Percentiles rank a stretch among this genome's conserved stretches.
These are phyloP conservation scores for Aspergillus coremiiformis DNA, from an alignment of 495 filamentous ascomycete species.

Conservation along the genomic window DNA sequence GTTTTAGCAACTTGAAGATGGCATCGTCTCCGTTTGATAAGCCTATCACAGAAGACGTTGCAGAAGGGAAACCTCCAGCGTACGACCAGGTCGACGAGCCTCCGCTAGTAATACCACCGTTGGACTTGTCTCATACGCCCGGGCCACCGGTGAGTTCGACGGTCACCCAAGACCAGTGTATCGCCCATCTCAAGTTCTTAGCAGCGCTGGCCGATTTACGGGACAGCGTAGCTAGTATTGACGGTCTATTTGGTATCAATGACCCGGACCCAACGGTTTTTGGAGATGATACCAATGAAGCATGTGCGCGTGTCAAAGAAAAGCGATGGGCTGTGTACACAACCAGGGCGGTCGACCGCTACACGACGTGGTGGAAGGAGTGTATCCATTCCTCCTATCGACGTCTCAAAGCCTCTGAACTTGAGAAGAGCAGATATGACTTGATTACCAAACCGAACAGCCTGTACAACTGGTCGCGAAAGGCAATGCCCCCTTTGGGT, in stretches of 20 bases:
- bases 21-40: neutral
- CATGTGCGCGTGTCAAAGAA: constrained; percentile 51
- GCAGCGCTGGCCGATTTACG: constrained; percentile 61
- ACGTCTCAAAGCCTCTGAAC: constrained; percentile 1
- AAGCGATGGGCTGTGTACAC: constrained; percentile 78
- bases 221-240: constrained; percentile 53
- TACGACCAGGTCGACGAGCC: constrained; percentile 14
- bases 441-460: constrained; percentile 5
- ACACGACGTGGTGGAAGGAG: constrained; percentile 60
- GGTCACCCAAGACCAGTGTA: constrained; percentile 43
- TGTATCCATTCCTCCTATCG: constrained; percentile 10
- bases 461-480: constrained; percentile 10
- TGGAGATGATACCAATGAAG: constrained; percentile 10
- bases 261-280: constrained; percentile 36
- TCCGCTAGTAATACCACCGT: constrained; percentile 8
- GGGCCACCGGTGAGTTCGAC: constrained; percentile 13
- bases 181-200: constrained; percentile 72
- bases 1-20: neutral
- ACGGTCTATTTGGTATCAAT: constrained; percentile 58
- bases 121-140: constrained; percentile 11
- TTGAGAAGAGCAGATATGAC: constrained; percentile 9
- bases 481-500: constrained; percentile 29
- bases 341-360: constrained; percentile 65
- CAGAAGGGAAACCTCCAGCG: constrained; percentile 10
- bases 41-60: neutral